Base-by-base conservation (phyloP, 2,329 filamentous ascomycete species). In the Harringtonia aguacate region DNA sequence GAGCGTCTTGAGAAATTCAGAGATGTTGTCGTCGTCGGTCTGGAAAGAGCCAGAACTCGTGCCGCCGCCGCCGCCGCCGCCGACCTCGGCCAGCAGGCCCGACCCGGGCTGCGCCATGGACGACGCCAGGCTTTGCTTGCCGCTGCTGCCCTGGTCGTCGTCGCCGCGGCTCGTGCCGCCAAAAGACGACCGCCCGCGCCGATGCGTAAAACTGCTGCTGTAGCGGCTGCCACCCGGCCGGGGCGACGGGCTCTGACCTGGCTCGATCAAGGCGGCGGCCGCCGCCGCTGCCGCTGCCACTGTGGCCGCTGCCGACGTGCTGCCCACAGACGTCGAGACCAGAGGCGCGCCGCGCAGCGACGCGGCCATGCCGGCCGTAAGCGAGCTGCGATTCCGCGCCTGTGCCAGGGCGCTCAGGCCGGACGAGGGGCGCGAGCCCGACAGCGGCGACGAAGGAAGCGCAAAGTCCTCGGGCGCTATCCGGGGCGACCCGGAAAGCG, bases 201-300 rank as follows among this genome's bases (percentile, higher is more conserved):
- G 79, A 58, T 95, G 87, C 8, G 83, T 85, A 56, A 98, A 98
- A 56, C 89, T 95, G 61, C 90, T 97, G 61, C 87, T 94, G 59
- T 94, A 97, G 38, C 86, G 80, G 48, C 80, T 81, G n/a, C 39
- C 48, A 0, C 83, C 73, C 6, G 86, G 86, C 49, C 84, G 84
- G 3, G 90, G 88, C 79, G 7, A 82, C 79, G 44, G 77, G 67
- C 8, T 86, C 80, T 30, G 77, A 78, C 10, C 83, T 73, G 79
- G 69, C 1, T 73, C 79, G 44, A 46, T 28, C 29, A 31, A 35
- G 15, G 36, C 30, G 3, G 18, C 36, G 7, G 24, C 46, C 20
- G 35, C 42, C 12, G 43, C 10, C 10, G 24, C 24, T 27, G 24
- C 24, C 10, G 24, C 24, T 27, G 24, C 24, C 10, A 10, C 7